Conservation (phyloP, 2,329 filamentous ascomycete species). For the Blumeria graminis region DNA sequence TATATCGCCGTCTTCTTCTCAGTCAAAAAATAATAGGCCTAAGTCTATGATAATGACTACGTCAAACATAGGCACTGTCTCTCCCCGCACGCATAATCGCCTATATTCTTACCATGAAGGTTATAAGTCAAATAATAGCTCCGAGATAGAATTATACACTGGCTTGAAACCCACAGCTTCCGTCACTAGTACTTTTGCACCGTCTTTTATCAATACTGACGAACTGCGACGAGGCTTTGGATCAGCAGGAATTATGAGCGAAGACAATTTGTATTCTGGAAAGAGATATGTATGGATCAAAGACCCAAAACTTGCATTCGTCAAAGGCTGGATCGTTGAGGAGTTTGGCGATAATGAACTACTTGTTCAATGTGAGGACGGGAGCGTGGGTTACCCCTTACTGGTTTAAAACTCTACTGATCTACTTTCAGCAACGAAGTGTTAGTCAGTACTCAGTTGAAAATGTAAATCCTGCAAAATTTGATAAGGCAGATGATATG, state of each 20-base stretch:
- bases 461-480: slow-evolving; percentile 98
- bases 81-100: slow-evolving; percentile 30
- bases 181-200: slow-evolving; percentile 67
- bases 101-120: slow-evolving; percentile 33
- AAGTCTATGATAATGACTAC: slow-evolving; percentile 46
- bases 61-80: slow-evolving; percentile 15
- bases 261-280: slow-evolving; percentile 95
- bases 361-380: slow-evolving; percentile 82
- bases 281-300: slow-evolving; percentile 96
- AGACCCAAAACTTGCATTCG: slow-evolving; percentile 66
- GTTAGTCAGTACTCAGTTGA: slow-evolving; percentile 72
- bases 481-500: slow-evolving; percentile 99
- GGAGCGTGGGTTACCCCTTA: slow-evolving; percentile 34
- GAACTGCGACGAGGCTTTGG: slow-evolving; percentile 37
- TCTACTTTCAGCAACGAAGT: slow-evolving; percentile 47
- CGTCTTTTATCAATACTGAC: slow-evolving; percentile 82
- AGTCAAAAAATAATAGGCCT: slow-evolving; percentile 35
- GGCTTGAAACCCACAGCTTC: slow-evolving; percentile 42
- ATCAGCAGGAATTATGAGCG: slow-evolving; percentile 53
- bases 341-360: slow-evolving; percentile 46
- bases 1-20: too few species aligned
- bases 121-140: slow-evolving; percentile 12
- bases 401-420: slow-evolving; percentile 5
- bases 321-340: slow-evolving; percentile 78
- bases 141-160: slow-evolving; percentile 21